These are phyloP conservation scores for Umbilicus rupestris DNA, from an alignment of 164 flowering plant species.

Conservation along the genomic window DNA sequence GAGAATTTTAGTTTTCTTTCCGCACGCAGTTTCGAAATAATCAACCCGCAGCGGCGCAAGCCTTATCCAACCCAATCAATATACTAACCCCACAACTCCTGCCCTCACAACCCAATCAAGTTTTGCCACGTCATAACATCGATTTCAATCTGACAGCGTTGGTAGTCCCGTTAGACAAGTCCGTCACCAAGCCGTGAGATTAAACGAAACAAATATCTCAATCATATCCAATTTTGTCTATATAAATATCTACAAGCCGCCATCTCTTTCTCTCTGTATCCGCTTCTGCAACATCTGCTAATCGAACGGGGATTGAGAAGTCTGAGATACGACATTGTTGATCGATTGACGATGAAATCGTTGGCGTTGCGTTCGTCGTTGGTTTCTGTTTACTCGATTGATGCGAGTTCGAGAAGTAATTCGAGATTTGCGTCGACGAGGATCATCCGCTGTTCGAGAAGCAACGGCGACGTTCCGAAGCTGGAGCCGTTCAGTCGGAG, in stretches of 20 bases:
- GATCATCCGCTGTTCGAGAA: conserved; percentile 9
- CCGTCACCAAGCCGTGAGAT: not conserved
- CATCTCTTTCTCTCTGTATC: no score
- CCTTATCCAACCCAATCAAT: not conserved
- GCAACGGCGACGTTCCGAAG: conserved; percentile 46
- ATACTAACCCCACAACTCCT: not conserved
- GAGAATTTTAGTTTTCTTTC: no score
- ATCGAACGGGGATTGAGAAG: no score
- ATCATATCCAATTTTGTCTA: not conserved
- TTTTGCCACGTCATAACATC: not conserved
- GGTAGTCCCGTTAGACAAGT: not conserved
- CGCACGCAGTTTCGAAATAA: no score
- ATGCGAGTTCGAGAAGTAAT: not conserved
- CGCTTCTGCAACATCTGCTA: no score
- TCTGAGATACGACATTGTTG: not conserved
- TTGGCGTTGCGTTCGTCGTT: not conserved
- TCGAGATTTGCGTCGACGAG: not conserved
- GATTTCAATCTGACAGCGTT: not conserved
- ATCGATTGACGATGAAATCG: not conserved
- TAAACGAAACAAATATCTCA: not conserved
- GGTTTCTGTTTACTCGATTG: not conserved
- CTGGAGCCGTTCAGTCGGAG: conserved; percentile 70
- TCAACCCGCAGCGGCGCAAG: no score
- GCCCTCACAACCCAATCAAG: not conserved
- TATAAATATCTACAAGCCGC: not conserved